Base-by-base conservation (phyloP, 139 green algal genomes). In the Nannochloris sp. region DNA sequence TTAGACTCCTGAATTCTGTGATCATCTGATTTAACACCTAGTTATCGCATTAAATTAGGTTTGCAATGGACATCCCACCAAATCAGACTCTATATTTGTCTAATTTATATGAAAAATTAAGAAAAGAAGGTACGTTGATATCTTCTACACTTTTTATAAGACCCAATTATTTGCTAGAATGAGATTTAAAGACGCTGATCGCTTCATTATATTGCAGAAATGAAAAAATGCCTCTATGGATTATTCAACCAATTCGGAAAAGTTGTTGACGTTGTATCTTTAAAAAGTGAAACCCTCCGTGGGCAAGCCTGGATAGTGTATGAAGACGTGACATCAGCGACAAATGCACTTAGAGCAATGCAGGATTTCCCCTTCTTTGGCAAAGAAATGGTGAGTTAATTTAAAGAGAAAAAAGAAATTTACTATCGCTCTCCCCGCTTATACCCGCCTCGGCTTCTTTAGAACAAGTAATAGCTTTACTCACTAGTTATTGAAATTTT, bases 341-440 rank as follows among this genome's bases (percentile, higher is more conserved):
- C 89, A 6, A 93, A 90, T 45, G 94, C 94, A 1, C 65, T 97
- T 30, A 78, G 88, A 33, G 79, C 85, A n/a, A 95, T 99, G 90
- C 91, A 99, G 61, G 90, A 84, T 23, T 99, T 99, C 70, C 92
- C 90, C 0, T 99, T 99, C 75, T 98, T 93, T 64, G 92, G 96
- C 39, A 99, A 97, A 75, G n/a, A n/a, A n/a, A n/a, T n/a, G n/a
- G n/a, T n/a, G n/a, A n/a, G n/a, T n/a, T n/a, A n/a, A n/a, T n/a
- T n/a, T n/a, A n/a, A n/a, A n/a, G n/a, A n/a, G n/a, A n/a, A n/a
- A n/a, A n/a, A n/a, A n/a, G n/a, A n/a, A n/a, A n/a, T n/a, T n/a
- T n/a, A n/a, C n/a, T n/a, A n/a, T n/a, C n/a, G n/a, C n/a, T n/a
- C n/a, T n/a, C n/a, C n/a, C n/a, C n/a, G n/a, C n/a, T n/a, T n/a